These are phyloP conservation scores for Phaffomyces opuntiae DNA, from an alignment of 805 yeast species.

Conservation along the genomic window DNA sequence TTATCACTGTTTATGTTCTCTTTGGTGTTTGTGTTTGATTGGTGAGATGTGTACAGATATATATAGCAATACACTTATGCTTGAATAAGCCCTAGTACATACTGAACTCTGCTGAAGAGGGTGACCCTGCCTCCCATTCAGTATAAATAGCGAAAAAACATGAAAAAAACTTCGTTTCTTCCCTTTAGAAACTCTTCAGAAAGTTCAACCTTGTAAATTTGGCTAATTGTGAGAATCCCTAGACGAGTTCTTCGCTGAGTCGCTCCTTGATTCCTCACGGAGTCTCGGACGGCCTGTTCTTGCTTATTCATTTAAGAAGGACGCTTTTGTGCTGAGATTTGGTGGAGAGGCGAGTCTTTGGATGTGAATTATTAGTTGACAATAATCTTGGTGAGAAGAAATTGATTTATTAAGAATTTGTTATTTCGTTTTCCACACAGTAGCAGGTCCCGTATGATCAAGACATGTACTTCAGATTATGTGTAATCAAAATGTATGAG, in stretches of 20 bases:
- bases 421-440: constrained; percentile 4
- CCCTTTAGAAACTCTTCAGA: constrained; percentile 1
- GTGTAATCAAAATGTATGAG: too few species aligned
- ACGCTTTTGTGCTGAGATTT: constrained; percentile 3
- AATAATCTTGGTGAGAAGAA: constrained; percentile 8
- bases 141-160: too few species aligned
- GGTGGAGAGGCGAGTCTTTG: not conserved
- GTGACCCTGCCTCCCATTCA: too few species aligned
- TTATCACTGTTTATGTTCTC: constrained; percentile 35
- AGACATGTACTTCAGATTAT: not conserved
- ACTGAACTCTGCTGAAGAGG: too few species aligned
- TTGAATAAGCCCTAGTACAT: too few species aligned
- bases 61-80: too few species aligned
- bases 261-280: not conserved
- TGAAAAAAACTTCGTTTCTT: not conserved
- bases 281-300: constrained; percentile 1
- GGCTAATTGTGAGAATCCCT: constrained; percentile 2
- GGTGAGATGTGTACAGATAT: too few species aligned
- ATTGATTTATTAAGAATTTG: constrained; percentile 7
- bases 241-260: not conserved
- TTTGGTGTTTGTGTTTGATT: constrained; percentile 12
- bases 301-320: constrained; percentile 14
- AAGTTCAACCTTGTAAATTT: constrained; percentile 9
- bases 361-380: constrained; percentile 1
- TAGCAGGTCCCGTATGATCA: constrained; percentile 12